Percentiles rank a stretch among this genome's conserved stretches.
These are phyloP conservation scores for Dictyostelium gargantuum DNA, from an alignment of 208 protist genomes.

Conservation along the genomic window DNA sequence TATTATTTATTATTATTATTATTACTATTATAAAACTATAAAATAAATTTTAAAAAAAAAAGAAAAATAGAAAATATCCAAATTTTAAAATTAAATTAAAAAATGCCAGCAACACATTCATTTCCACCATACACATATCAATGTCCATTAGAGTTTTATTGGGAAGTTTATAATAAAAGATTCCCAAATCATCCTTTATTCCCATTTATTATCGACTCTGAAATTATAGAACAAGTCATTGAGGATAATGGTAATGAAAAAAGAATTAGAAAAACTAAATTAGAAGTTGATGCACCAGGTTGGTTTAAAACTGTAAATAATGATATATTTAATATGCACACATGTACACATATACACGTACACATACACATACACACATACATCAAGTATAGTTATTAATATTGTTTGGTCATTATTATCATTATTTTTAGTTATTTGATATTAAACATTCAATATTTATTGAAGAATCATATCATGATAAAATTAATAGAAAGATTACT, in stretches of 20 bases:
- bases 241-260: conserved; percentile 33
- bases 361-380: neutral
- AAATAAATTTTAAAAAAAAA: too few relatives aligned
- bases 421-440: conserved; percentile 23
- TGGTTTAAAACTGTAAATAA: conserved; percentile 54
- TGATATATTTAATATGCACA: too few relatives aligned
- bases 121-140: conserved; percentile 57
- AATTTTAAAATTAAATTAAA: neutral
- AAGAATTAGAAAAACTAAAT: conserved; percentile 42
- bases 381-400: too few relatives aligned
- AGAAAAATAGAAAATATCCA: too few relatives aligned
- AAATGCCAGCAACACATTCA: conserved; percentile 48
- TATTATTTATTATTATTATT: too few relatives aligned
- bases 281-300: conserved; percentile 55
- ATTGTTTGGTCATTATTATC: too few relatives aligned
- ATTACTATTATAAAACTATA: too few relatives aligned
- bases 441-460: conserved; percentile 52
- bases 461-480: conserved; percentile 45
- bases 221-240: neutral
- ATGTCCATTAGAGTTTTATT: conserved; percentile 11
- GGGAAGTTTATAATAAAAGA: conserved; percentile 35
- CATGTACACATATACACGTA: neutral
- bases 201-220: conserved; percentile 54
- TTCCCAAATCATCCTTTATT: conserved; percentile 40
- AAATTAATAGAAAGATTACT: conserved; percentile 8